Conservation (phyloP, 371 early-diverging fungal species). For the Lichtheimia corymbifera region DNA sequence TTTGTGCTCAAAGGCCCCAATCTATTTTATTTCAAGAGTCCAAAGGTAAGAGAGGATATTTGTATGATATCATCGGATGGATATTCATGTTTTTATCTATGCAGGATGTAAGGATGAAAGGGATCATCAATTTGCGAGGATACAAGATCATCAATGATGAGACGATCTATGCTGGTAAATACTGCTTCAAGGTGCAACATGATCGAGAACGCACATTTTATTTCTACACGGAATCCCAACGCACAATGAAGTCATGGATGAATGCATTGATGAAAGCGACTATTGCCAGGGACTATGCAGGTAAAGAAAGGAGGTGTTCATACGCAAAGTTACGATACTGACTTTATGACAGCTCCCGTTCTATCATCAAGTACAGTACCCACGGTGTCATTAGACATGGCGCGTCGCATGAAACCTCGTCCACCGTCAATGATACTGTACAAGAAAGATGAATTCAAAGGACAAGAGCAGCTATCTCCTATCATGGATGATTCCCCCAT, state of each 20-base stretch:
- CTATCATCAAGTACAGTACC: constrained; percentile 69
- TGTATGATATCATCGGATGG: background rate
- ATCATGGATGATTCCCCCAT: constrained; percentile 1
- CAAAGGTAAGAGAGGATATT: constrained; percentile 34
- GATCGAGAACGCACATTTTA: constrained; percentile 60
- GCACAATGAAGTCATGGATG: constrained; percentile 61
- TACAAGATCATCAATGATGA: constrained; percentile 54
- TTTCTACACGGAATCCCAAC: constrained; percentile 65
- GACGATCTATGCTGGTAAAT: constrained; percentile 59
- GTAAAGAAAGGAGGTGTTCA: constrained; percentile 23
- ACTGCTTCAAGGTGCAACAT: constrained; percentile 60
- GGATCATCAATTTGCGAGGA: constrained; percentile 49
- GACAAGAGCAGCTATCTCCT: background rate
- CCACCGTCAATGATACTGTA: constrained; percentile 58
- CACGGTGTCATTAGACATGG: constrained; percentile 65
- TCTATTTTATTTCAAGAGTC: constrained; percentile 63
- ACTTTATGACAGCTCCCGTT: constrained; percentile 51
- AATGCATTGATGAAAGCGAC: constrained; percentile 76
- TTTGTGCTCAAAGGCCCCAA: constrained; percentile 63
- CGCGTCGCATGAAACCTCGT: constrained; percentile 63
- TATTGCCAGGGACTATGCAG: constrained; percentile 58
- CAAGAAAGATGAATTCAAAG: constrained; percentile 11
- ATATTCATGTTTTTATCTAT: background rate
- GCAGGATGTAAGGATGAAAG: constrained; percentile 51
- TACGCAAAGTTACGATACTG: background rate